Conservation (phyloP, 345 rosid genomes). For the Heritiera littoralis region DNA sequence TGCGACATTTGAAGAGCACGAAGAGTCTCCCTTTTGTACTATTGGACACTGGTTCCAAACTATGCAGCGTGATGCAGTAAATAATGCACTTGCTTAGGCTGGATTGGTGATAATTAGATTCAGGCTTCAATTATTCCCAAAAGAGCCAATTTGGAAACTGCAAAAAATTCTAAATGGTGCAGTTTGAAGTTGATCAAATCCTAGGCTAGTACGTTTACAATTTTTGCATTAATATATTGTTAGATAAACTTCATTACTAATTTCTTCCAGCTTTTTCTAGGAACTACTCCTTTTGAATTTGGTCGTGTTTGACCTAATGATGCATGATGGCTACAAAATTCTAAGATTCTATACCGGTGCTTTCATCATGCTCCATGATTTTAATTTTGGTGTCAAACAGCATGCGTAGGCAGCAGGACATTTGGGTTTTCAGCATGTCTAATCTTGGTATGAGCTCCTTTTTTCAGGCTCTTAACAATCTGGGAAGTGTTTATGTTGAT, state of each 20-base stretch:
- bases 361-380: neutral
- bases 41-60: neutral
- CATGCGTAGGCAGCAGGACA: neutral
- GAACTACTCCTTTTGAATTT: neutral
- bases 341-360: neutral
- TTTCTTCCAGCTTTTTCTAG: neutral
- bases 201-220: neutral
- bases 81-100: neutral
- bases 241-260: neutral
- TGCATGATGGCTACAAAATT: neutral
- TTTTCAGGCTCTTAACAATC: conserved; percentile 94
- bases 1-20: neutral
- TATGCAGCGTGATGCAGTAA: neutral
- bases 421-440: conserved; percentile 5
- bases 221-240: too few relatives aligned
- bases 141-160: neutral
- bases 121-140: neutral
- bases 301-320: neutral
- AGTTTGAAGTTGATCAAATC: neutral
- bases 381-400: neutral
- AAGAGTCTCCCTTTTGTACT: neutral
- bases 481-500: conserved; percentile 90
- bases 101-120: neutral
- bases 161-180: neutral
- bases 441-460: neutral